Percentiles rank a stretch among this genome's conserved stretches.
Evolutionary conservation across 306 rosid species (phyloP).

Genomic region (Trifolium dubium): DNA sequence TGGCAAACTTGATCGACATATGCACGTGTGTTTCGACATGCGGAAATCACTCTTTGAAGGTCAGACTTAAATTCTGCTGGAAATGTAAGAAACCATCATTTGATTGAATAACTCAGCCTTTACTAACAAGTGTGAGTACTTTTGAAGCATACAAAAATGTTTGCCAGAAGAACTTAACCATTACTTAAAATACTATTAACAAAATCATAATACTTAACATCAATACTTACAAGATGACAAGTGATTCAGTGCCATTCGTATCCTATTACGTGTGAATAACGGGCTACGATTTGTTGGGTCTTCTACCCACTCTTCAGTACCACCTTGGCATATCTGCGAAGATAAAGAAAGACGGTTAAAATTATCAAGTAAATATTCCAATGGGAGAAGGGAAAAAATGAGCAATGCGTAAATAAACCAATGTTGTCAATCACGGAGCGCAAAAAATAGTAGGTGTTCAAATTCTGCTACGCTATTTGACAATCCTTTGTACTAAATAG

Average conservation of each 20-base stretch:
- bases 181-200: background rate
- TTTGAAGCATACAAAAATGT: background rate
- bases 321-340: conserved; percentile 75
- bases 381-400: conserved; percentile 17
- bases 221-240: conserved; percentile 67
- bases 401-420: background rate
- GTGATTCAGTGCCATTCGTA: conserved; percentile 63
- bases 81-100: conserved; percentile 42
- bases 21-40: conserved; percentile 71
- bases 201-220: conserved; percentile 23
- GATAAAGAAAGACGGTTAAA: conserved; percentile 16
- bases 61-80: conserved; percentile 75
- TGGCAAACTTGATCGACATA: conserved; percentile 64
- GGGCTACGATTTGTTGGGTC: conserved; percentile 86
- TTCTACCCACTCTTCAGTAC: conserved; percentile 80
- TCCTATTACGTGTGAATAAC: conserved; percentile 84
- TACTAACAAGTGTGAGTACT: conserved; percentile 17
- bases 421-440: background rate
- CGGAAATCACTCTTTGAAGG: conserved; percentile 74
- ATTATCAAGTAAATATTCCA: conserved; percentile 18
- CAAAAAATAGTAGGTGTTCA: background rate
- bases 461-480: background rate
- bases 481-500: background rate
- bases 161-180: background rate
- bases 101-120: conserved; percentile 24